Evolutionary conservation across 768 basidiomycete genomes (phyloP).

Genomic region (Mrakia frigida): DNA sequence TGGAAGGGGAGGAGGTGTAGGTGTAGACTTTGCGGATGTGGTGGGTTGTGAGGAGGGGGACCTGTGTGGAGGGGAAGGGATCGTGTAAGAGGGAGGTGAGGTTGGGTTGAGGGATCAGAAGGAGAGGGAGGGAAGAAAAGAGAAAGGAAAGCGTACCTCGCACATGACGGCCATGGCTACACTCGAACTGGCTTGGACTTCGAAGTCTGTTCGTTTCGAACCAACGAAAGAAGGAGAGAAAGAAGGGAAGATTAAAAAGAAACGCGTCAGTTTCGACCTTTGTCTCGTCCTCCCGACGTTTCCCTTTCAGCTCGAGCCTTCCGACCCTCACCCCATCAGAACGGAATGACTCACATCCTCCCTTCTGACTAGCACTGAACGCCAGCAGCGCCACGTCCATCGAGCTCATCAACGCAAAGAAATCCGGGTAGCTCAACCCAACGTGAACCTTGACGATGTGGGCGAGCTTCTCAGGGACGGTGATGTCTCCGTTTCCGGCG

Average conservation of each 20-base stretch:
- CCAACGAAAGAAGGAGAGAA: background rate
- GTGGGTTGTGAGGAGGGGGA: conserved; percentile 49
- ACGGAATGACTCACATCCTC: conserved; percentile 38
- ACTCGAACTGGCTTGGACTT: conserved; percentile 48
- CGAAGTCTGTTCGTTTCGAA: conserved; percentile 44
- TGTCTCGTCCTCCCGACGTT: background rate
- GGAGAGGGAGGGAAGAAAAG: background rate
- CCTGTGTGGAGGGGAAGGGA: background rate
- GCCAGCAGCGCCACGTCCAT: conserved; percentile 50
- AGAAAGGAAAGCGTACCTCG: conserved; percentile 39
- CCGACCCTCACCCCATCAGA: background rate
- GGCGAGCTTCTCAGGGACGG: conserved; percentile 45
- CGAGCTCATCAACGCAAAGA: conserved; percentile 45
- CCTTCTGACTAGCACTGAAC: conserved; percentile 41
- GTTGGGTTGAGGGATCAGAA: background rate
- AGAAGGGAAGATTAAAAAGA: no score
- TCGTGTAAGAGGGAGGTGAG: conserved; percentile 18
- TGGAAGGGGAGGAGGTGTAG: conserved; percentile 46
- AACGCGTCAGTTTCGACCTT: background rate
- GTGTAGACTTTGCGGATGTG: conserved; percentile 47
- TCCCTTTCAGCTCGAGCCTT: background rate
- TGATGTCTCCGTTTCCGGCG: conserved; percentile 30
- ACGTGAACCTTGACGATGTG: conserved; percentile 46
- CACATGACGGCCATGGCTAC: conserved; percentile 48
- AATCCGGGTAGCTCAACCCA: conserved; percentile 46